Evolutionary conservation across 108 stramenopile species (phyloP).

Genomic region (Schizochytrium sp.): DNA sequence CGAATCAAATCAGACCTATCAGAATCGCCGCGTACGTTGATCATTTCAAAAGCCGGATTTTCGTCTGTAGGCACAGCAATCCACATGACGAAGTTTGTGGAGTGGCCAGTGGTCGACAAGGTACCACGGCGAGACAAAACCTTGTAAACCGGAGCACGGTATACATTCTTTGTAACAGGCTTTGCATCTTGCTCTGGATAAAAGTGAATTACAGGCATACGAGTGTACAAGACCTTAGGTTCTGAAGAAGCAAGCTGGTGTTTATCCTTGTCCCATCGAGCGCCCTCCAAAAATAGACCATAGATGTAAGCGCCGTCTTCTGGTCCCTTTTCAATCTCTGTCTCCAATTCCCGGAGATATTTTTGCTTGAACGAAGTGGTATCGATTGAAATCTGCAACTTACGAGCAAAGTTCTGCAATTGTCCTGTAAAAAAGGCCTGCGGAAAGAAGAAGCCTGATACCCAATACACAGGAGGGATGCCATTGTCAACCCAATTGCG

Average conservation of each 20-base stretch:
- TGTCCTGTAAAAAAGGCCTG: conserved; percentile 81
- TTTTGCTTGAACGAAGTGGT: conserved; percentile 72
- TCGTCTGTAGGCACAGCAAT: conserved; percentile 74
- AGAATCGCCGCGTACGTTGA: conserved; percentile 73
- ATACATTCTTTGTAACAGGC: conserved; percentile 69
- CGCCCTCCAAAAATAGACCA: conserved; percentile 79
- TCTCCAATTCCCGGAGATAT: conserved; percentile 63
- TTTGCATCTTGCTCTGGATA: conserved; percentile 69
- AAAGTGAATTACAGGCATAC: conserved; percentile 78
- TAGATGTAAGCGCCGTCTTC: conserved; percentile 77
- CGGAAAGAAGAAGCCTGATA: conserved; percentile 82
- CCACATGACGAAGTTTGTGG: conserved; percentile 74
- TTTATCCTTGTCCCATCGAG: conserved; percentile 73
- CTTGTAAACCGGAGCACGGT: conserved; percentile 82
- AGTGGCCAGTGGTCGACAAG: conserved; percentile 72
- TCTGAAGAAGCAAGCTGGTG: conserved; percentile 73
- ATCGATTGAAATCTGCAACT: conserved; percentile 75
- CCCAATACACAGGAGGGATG: conserved; percentile 77
- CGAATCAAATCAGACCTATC: conserved; percentile 81
- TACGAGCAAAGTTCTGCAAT: conserved; percentile 79
- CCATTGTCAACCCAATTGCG: conserved; percentile 76
- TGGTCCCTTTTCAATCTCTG: conserved; percentile 68
- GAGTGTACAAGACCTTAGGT: conserved; percentile 78
- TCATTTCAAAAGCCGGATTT: conserved; percentile 61
- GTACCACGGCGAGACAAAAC: conserved; percentile 71